phyloP scores from a whole-genome alignment of 495 filamentous ascomycete species.

The Platismatia glauca region DNA sequence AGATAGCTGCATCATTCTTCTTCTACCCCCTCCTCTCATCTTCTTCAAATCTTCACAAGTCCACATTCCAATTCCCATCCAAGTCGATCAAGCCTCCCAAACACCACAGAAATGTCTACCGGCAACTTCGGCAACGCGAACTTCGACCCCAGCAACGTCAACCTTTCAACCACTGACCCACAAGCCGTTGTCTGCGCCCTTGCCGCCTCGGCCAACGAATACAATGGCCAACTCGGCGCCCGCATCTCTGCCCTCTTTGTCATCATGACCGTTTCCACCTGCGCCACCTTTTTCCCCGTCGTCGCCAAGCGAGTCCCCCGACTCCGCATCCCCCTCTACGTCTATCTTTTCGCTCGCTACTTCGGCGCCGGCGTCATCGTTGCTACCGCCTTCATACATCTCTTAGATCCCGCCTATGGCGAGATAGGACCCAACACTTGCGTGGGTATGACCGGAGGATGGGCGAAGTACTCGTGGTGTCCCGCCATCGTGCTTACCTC shows the following conservation, averaged over 20 bases:
- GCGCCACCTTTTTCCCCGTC: slow-evolving; percentile 55
- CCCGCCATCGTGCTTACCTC: slow-evolving; percentile 35
- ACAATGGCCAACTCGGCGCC: slow-evolving; percentile 36
- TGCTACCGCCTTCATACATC: slow-evolving; percentile 57
- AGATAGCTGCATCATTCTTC: no score
- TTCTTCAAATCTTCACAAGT: neutral
- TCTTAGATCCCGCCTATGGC: slow-evolving; percentile 46
- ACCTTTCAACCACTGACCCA: slow-evolving; percentile 31
- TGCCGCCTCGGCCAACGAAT: slow-evolving; percentile 32
- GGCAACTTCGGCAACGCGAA: neutral
- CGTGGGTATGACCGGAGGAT: slow-evolving; percentile 45
- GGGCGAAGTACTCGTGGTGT: slow-evolving; percentile 39
- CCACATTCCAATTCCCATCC: neutral
- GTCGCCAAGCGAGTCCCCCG: slow-evolving; percentile 45
- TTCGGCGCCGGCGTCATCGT: slow-evolving; percentile 66
- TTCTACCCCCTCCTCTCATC: neutral
- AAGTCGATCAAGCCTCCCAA: neutral
- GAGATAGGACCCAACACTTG: slow-evolving; percentile 46
- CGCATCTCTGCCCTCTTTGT: slow-evolving; percentile 41
- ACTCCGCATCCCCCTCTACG: slow-evolving; percentile 51
- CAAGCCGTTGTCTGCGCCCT: slow-evolving; percentile 34
- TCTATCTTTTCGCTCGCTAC: slow-evolving; percentile 67
- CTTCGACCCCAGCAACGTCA: slow-evolving; percentile 35
- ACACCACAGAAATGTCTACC: neutral
- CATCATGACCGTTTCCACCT: slow-evolving; percentile 33